A percentile compares a stretch with the other conserved stretches of the same genome.
phyloP scores from a whole-genome alignment of 1,284 basidiomycete species.

The Austroboletus olivaceoglutinosus region DNA sequence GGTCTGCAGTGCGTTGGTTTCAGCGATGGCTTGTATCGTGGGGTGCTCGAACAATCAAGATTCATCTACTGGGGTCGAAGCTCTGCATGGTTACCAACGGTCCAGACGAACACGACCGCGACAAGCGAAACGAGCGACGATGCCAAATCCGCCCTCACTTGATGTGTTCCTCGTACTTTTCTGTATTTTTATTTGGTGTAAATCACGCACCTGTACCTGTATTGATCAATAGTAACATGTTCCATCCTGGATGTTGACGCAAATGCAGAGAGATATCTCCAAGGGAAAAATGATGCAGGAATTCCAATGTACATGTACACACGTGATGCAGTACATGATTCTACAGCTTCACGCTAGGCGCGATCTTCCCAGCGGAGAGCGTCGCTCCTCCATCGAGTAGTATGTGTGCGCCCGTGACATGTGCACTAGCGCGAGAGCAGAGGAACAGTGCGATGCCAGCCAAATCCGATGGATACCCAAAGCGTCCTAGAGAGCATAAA shows the following conservation, averaged over 20 bases:
- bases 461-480: slow-evolving; percentile 69
- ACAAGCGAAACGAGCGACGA: slow-evolving; percentile 20
- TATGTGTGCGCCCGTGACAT: slow-evolving; percentile 72
- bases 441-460: slow-evolving; percentile 77
- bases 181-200: background rate
- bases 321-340: background rate
- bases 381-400: slow-evolving; percentile 62
- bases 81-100: slow-evolving; percentile 15
- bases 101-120: slow-evolving; percentile 1
- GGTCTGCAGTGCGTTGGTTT: slow-evolving; percentile 74
- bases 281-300: background rate
- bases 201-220: slow-evolving; percentile 6
- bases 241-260: background rate
- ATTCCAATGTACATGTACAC: background rate
- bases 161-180: background rate
- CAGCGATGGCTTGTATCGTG: slow-evolving; percentile 57
- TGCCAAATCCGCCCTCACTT: slow-evolving; percentile 4
- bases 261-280: background rate
- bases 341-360: slow-evolving; percentile 43
- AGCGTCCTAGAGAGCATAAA: slow-evolving; percentile 48
- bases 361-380: slow-evolving; percentile 24
- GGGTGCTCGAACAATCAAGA: slow-evolving; percentile 58
- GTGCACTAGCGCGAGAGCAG: slow-evolving; percentile 66
- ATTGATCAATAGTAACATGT: background rate
- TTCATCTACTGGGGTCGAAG: slow-evolving; percentile 41